A percentile compares a stretch with the other conserved stretches of the same genome.
phyloP scores from a whole-genome alignment of 1,284 basidiomycete genomes.

The Taiwanofungus camphoratus region DNA sequence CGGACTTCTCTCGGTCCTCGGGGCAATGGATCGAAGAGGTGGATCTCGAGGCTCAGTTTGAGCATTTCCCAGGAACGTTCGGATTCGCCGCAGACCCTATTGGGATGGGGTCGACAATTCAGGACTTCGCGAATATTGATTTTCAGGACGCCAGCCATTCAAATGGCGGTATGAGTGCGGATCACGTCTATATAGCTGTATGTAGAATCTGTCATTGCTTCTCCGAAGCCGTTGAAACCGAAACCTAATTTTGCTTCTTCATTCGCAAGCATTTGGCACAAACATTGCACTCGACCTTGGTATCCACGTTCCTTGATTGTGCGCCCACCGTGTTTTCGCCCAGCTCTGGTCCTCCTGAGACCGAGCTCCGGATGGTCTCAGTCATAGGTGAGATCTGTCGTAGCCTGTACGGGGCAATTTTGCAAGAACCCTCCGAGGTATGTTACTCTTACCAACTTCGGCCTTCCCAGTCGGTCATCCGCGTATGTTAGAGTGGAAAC shows the following conservation, averaged over 20 bases:
- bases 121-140: slow-evolving; percentile 32
- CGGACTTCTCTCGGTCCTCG: background rate
- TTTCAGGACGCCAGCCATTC: slow-evolving; percentile 8
- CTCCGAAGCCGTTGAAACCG: background rate
- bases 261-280: slow-evolving; percentile 43
- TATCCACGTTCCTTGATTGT: slow-evolving; percentile 80
- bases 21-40: slow-evolving; percentile 17
- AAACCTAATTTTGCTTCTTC: background rate
- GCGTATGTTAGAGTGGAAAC: slow-evolving; percentile 8
- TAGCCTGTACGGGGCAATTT: slow-evolving; percentile 60
- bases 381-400: slow-evolving; percentile 59
- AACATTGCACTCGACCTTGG: slow-evolving; percentile 68
- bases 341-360: slow-evolving; percentile 45
- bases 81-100: slow-evolving; percentile 15
- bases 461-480: background rate
- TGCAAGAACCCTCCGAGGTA: slow-evolving; percentile 18
- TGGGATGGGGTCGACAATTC: slow-evolving; percentile 30
- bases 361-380: slow-evolving; percentile 59
- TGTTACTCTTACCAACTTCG: background rate
- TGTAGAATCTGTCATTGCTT: slow-evolving; percentile 4
- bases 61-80: slow-evolving; percentile 22
- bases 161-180: slow-evolving; percentile 9
- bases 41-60: slow-evolving; percentile 19
- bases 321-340: slow-evolving; percentile 79
- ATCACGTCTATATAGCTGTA: slow-evolving; percentile 17